Percentiles rank a stretch among this genome's conserved stretches.
These are phyloP conservation scores for Scutellaria minor DNA, from an alignment of 257 asterid species.

Conservation along the genomic window DNA sequence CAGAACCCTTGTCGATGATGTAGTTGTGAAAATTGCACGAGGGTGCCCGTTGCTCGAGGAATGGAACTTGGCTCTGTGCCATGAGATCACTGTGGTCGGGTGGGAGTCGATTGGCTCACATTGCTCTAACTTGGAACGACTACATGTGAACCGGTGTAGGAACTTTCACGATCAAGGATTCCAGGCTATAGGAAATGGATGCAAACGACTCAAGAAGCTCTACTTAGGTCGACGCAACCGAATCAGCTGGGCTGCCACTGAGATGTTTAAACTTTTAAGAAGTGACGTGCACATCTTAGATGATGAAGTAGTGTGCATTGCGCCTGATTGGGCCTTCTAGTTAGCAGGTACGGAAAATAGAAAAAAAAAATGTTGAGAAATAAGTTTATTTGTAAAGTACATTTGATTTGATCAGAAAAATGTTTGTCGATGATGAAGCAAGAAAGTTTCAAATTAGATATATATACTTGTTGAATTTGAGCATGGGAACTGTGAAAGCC, in stretches of 20 bases:
- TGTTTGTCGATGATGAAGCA: not conserved
- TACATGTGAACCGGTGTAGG: constrained; percentile 71
- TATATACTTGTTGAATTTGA: too few relatives aligned
- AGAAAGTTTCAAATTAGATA: not conserved
- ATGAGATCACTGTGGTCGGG: constrained; percentile 52
- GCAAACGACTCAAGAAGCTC: constrained; percentile 52
- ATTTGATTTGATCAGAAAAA: not conserved
- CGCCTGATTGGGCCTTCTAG: constrained; percentile 48
- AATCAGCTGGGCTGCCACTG: constrained; percentile 46
- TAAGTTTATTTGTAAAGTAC: not conserved
- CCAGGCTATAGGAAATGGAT: constrained; percentile 58
- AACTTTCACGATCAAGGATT: constrained; percentile 64
- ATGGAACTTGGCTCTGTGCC: constrained; percentile 77
- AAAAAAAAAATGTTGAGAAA: not conserved
- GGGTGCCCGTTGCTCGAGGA: constrained; percentile 67
- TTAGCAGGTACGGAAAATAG: not conserved
- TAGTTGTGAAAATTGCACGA: constrained; percentile 47
- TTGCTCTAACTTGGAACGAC: constrained; percentile 55
- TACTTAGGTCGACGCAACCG: constrained; percentile 48
- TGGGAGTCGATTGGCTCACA: constrained; percentile 62
- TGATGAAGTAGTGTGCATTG: constrained; percentile 59
- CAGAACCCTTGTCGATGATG: constrained; percentile 58
- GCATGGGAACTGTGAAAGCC: too few relatives aligned
- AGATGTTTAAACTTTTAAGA: constrained; percentile 56
- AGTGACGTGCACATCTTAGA: constrained; percentile 54